Conservation (phyloP, 208 protist species). For the Trypanosoma congolense region DNA sequence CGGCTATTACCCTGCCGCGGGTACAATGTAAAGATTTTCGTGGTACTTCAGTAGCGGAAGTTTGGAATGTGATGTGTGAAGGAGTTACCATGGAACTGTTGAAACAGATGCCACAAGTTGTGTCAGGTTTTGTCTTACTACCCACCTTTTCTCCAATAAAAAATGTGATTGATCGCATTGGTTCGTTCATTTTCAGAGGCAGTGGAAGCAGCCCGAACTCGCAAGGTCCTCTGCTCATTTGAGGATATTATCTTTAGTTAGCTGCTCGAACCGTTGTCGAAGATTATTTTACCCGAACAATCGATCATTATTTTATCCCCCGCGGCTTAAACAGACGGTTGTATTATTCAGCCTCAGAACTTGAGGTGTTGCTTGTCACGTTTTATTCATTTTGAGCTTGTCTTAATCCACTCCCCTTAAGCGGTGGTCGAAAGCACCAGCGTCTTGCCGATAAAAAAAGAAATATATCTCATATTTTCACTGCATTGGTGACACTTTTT, state of each 20-base stretch:
- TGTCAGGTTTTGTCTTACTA: conserved; percentile 45
- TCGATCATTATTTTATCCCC: too few relatives aligned
- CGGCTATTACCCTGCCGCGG: conserved; percentile 36
- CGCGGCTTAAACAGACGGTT: too few relatives aligned
- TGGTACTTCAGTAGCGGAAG: conserved; percentile 25
- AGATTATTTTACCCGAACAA: too few relatives aligned
- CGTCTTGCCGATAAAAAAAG: too few relatives aligned
- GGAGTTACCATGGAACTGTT: conserved; percentile 39
- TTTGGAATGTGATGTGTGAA: conserved; percentile 28
- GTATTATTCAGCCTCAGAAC: too few relatives aligned
- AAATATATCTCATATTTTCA: too few relatives aligned
- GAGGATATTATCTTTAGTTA: not conserved
- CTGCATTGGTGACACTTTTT: too few relatives aligned
- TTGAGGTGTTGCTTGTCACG: too few relatives aligned
- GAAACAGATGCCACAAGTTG: conserved; percentile 42
- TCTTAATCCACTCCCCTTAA: too few relatives aligned
- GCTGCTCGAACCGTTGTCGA: too few relatives aligned
- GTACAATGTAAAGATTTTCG: conserved; percentile 36
- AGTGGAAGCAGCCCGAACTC: conserved; percentile 6
- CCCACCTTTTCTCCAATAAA: conserved; percentile 15
- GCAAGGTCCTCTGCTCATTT: conserved; percentile 17
- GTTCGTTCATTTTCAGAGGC: conserved; percentile 19
- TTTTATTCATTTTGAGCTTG: too few relatives aligned
- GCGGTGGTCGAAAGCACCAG: too few relatives aligned
- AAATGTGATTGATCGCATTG: conserved; percentile 15